These are phyloP conservation scores for Rhododendron henanense DNA, from an alignment of 148 eudicot genomes.

Conservation along the genomic window DNA sequence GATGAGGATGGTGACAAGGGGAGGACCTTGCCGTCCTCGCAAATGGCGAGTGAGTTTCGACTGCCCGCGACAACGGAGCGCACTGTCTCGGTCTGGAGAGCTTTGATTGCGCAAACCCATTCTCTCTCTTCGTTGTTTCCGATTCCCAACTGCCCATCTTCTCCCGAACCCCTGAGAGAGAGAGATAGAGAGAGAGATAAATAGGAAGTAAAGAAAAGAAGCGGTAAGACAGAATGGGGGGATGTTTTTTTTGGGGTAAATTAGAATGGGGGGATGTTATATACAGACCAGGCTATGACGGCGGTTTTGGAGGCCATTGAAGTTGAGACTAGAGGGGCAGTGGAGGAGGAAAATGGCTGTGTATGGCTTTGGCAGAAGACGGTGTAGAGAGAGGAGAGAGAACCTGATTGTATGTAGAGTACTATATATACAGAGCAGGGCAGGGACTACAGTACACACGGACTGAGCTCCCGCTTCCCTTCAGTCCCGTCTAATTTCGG, in stretches of 20 bases:
- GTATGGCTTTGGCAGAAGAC: not conserved
- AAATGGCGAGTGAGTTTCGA: constrained; percentile 94
- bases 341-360: not conserved
- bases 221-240: not conserved
- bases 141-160: constrained; percentile 93
- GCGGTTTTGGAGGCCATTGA: constrained; percentile 43
- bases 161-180: constrained; percentile 88
- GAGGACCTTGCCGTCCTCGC: constrained; percentile 79
- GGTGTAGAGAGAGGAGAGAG: not conserved
- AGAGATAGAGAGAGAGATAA: not conserved
- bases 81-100: constrained; percentile 42
- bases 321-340: not conserved
- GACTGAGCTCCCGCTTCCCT: no score
- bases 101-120: constrained; percentile 55
- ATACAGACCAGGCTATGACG: constrained; percentile 65
- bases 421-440: not conserved
- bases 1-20: not conserved
- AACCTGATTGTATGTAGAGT: no score
- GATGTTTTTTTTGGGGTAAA: no score
- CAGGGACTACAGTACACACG: no score
- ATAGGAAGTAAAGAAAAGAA: not conserved
- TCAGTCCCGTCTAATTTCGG: no score
- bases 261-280: no score
- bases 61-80: constrained; percentile 90
- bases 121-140: constrained; percentile 85